A percentile compares a stretch with the other conserved stretches of the same genome.
Conservation (phyloP, 2,329 filamentous ascomycete genomes). For the Cryphonectria naterciae region DNA sequence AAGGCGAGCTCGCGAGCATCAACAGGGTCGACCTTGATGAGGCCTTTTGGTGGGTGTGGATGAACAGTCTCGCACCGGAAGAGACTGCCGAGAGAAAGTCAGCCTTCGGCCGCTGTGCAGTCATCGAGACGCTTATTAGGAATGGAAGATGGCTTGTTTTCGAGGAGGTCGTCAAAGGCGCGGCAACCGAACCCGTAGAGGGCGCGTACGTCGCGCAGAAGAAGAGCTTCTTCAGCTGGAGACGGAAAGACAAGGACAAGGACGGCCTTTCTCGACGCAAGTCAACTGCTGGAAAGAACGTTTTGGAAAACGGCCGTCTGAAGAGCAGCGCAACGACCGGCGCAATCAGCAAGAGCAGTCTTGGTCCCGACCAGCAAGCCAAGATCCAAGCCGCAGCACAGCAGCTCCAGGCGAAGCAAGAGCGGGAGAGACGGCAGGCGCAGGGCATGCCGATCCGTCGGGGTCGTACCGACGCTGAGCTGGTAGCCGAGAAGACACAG, state of each 20-base stretch:
- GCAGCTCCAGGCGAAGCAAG: constrained; percentile 74
- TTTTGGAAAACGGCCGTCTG: constrained; percentile 49
- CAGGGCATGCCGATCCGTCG: constrained; percentile 41
- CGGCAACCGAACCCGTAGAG: constrained; percentile 79
- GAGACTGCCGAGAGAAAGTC: constrained; percentile 85
- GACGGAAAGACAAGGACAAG: constrained; percentile 63
- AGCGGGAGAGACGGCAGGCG: constrained; percentile 55
- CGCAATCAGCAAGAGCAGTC: constrained; percentile 73
- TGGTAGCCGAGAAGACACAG: constrained; percentile 74
- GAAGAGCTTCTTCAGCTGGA: constrained; percentile 91
- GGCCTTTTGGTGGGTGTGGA: constrained; percentile 99
- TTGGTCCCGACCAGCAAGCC: constrained; percentile 89
- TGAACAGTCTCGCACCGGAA: constrained; percentile 88
- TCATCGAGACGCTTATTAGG: constrained; percentile 84
- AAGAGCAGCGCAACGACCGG: constrained; percentile 46
- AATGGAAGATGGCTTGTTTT: constrained; percentile 89
- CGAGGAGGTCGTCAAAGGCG: constrained; percentile 95
- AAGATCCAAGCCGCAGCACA: constrained; percentile 90
- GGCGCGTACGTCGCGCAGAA: constrained; percentile 94
- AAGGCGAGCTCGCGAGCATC: constrained; percentile 93
- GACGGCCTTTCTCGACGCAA: constrained; percentile 64
- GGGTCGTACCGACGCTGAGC: constrained; percentile 59
- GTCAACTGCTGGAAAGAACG: constrained; percentile 65
- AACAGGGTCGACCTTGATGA: constrained; percentile 85
- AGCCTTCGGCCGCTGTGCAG: constrained; percentile 89